Evolutionary conservation across 495 filamentous ascomycete genomes (phyloP).

Genomic region (Aspergillus taichungensis): DNA sequence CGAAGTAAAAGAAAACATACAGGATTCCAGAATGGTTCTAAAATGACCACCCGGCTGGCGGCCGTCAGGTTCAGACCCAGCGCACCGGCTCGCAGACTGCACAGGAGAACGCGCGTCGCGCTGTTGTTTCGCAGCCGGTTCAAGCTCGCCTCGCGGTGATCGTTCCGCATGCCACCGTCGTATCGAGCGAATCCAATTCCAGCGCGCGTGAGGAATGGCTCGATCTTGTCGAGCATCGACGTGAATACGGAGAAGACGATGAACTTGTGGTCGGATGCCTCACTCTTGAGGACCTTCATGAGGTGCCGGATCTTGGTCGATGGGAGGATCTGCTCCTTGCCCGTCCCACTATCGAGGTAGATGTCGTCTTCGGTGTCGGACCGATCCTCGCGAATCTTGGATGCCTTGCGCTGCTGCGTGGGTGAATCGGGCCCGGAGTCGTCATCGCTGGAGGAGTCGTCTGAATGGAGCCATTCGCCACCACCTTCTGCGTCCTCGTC

Average conservation of each 20-base stretch:
- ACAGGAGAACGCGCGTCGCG: constrained; percentile 71
- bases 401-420: constrained; percentile 7
- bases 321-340: constrained; percentile 46
- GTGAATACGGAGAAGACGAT: constrained; percentile 98
- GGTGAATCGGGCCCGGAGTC: constrained; percentile 35
- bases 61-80: constrained; percentile 91
- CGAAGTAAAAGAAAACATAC: constrained; percentile 36
- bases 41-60: constrained; percentile 83
- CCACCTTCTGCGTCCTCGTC: constrained; percentile 82
- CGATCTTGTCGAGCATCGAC: constrained; percentile 92
- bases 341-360: constrained; percentile 33
- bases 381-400: constrained; percentile 4
- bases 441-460: constrained; percentile 50
- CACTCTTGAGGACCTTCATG: constrained; percentile 69
- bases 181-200: constrained; percentile 77
- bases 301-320: constrained; percentile 90
- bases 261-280: constrained; percentile 74
- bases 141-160: constrained; percentile 80
- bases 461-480: constrained; percentile 65
- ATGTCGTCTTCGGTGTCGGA: constrained; percentile 29
- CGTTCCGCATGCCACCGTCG: constrained; percentile 93
- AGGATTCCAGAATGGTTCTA: constrained; percentile 98
- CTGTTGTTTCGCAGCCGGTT: constrained; percentile 63
- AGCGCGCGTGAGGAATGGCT: constrained; percentile 73
- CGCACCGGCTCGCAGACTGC: constrained; percentile 86